Evolutionary conservation across 2,329 filamentous ascomycete species (phyloP).

Genomic region (Aspergillus eucalypticola): DNA sequence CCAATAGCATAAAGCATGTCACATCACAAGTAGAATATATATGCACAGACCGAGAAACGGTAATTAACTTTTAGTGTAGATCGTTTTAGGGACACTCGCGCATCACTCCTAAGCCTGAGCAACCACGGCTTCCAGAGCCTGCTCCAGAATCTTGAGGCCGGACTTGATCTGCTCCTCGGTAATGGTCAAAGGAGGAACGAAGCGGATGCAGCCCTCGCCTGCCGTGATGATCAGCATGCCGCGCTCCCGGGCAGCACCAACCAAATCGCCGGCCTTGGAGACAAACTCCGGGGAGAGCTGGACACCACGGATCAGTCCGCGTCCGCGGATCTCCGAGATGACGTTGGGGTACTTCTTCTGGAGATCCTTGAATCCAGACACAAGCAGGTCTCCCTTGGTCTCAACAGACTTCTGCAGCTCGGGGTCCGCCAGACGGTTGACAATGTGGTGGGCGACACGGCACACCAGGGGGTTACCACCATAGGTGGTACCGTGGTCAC

Average conservation of each 20-base stretch:
- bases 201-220: conserved; percentile 86
- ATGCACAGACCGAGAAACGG: neutral
- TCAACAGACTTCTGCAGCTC: conserved; percentile 69
- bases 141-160: conserved; percentile 73
- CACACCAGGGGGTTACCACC: conserved; percentile 87
- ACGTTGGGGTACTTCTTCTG: conserved; percentile 66
- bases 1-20: neutral
- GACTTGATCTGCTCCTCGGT: conserved; percentile 76
- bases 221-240: conserved; percentile 90
- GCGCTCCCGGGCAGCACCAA: conserved; percentile 83
- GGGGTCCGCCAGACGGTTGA: conserved; percentile 71
- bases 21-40: neutral
- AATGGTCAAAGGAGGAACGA: conserved; percentile 84
- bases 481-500: conserved; percentile 93
- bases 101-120: conserved; percentile 29
- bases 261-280: conserved; percentile 56
- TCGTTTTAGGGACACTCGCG: neutral
- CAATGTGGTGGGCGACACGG: conserved; percentile 81
- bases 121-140: conserved; percentile 62
- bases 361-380: conserved; percentile 58
- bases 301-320: conserved; percentile 81
- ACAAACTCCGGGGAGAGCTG: conserved; percentile 73
- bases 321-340: conserved; percentile 76
- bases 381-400: conserved; percentile 64
- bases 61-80: neutral